A percentile compares a stretch with the other conserved stretches of the same genome.
Conservation (phyloP, 257 asterid genomes). For the Nemophila menziesii region DNA sequence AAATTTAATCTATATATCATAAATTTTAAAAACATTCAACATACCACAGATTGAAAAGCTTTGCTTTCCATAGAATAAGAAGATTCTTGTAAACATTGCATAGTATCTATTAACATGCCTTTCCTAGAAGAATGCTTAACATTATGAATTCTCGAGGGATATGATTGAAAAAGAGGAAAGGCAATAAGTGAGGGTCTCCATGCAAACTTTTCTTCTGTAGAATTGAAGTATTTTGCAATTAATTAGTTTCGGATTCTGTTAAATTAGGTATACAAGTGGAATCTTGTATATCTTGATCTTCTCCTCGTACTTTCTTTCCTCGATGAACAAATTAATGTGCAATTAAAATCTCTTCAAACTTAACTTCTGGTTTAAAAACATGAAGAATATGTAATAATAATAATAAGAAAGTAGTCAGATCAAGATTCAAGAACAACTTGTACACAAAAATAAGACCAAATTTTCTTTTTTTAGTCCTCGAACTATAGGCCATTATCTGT, state of each 20-base stretch:
- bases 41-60: slow-evolving; percentile 38
- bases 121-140: slow-evolving; percentile 76
- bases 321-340: slow-evolving; percentile 77
- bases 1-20: slow-evolving; percentile 7
- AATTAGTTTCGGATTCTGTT: slow-evolving; percentile 44
- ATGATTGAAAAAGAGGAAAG: slow-evolving; percentile 79
- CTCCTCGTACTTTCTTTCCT: slow-evolving; percentile 45
- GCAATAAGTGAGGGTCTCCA: slow-evolving; percentile 85
- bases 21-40: slow-evolving; percentile 12
- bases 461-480: too few relatives aligned
- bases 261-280: slow-evolving; percentile 36
- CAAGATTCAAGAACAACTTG: slow-evolving; percentile 1
- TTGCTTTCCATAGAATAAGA: slow-evolving; percentile 22
- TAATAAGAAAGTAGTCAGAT: too few relatives aligned
- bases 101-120: slow-evolving; percentile 62
- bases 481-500: too few relatives aligned
- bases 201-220: slow-evolving; percentile 23
- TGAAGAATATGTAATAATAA: slow-evolving; percentile 94
- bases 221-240: slow-evolving; percentile 60
- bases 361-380: slow-evolving; percentile 64
- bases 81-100: slow-evolving; percentile 62
- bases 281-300: slow-evolving; percentile 20
- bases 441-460: not conserved
- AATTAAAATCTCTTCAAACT: slow-evolving; percentile 56
- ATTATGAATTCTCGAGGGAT: slow-evolving; percentile 56